Evolutionary conservation across 495 filamentous ascomycete species (phyloP), one percentile per base, ranked within the genome.

Genomic region (Parathielavia appendiculata): DNA sequence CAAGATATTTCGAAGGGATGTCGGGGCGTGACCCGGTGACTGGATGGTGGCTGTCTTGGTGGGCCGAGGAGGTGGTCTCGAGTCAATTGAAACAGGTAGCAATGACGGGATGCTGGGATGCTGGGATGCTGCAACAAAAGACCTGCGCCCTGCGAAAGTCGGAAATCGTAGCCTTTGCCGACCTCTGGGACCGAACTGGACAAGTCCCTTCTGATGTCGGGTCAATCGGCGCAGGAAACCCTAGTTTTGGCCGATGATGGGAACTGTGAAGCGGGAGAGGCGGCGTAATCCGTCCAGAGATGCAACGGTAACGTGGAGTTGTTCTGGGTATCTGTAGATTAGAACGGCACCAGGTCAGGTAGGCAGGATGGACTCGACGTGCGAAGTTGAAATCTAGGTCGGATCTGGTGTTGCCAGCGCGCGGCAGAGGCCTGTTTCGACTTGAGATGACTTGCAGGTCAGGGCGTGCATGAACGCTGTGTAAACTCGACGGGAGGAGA

Each of bases 61-160:
- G 54, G 44, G 54, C n/a, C 53, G 43, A 36, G 23, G 32, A 12
- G 30, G 22, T 13, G 26, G 32, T n/a, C 26, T 43, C 46, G 56
- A 44, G 2, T 51, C 48, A 41, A 58, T 51, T 23, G 22, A 16
- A 47, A 51, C 40, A 4, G 8, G 16, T 26, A 17, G 41, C 16
- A 16, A 13, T 17, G 32, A 51, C 10, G 17, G n/a, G 49, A 44
- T 34, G 26, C 26, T 30, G 26, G 26, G 49, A 44, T 34, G 26
- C 26, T 30, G 26, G 26, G 26, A 30, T 30, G 26, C 26, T 30
- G 49, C 49, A 45, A 48, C 57, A 19, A 48, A n/a, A 39, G 41
- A 47, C 41, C 57, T 40, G 48, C 41, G 26, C 23, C 30, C 30
- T 48, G 48, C 40, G 49, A 34, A 12, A 51, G 23, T 53, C 49